A percentile compares a stretch with the other conserved stretches of the same genome.
Evolutionary conservation across 2,329 filamentous ascomycete species (phyloP).

Genomic region (Fusarium domesticum): DNA sequence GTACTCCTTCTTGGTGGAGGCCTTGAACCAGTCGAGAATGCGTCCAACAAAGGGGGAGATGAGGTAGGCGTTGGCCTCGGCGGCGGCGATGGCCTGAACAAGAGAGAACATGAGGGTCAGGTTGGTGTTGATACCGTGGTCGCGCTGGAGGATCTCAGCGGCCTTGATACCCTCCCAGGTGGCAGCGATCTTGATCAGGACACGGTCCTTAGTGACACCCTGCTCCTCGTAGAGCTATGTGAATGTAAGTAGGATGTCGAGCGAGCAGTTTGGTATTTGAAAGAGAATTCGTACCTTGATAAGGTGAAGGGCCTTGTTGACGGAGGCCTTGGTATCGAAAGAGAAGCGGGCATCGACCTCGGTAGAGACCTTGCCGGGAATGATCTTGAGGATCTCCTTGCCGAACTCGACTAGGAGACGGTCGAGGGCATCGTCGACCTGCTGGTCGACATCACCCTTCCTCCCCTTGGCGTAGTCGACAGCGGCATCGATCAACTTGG

Average conservation of each 20-base stretch:
- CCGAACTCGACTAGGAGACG: conserved; percentile 96
- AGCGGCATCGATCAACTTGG: conserved; percentile 82
- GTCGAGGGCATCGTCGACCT: conserved; percentile 90
- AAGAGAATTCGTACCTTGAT: conserved; percentile 67
- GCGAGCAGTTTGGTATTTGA: background rate
- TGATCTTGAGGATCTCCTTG: conserved; percentile 93
- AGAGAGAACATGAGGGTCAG: conserved; percentile 98
- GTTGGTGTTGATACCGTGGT: conserved; percentile 98
- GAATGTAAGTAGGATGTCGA: conserved; percentile 8
- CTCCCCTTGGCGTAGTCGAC: conserved; percentile 80
- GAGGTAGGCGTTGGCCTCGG: conserved; percentile 92
- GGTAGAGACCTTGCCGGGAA: conserved; percentile 97
- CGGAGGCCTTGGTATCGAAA: conserved; percentile 87
- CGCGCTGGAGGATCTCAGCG: conserved; percentile 89
- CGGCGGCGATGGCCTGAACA: conserved; percentile 90
- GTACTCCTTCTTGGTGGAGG: conserved; percentile 90
- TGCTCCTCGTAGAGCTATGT: conserved; percentile 87
- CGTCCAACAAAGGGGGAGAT: conserved; percentile 99
- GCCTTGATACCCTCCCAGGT: conserved; percentile 99
- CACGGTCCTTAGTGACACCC: conserved; percentile 87
- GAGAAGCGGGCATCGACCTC: conserved; percentile 97
- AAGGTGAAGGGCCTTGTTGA: conserved; percentile 94
- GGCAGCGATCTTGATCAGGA: conserved; percentile 98
- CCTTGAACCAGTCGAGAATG: conserved; percentile 99
- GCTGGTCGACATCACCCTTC: conserved; percentile 65